phyloP scores from a whole-genome alignment of 192 early-diverging fungal species.

The Mortierella antarctica region DNA sequence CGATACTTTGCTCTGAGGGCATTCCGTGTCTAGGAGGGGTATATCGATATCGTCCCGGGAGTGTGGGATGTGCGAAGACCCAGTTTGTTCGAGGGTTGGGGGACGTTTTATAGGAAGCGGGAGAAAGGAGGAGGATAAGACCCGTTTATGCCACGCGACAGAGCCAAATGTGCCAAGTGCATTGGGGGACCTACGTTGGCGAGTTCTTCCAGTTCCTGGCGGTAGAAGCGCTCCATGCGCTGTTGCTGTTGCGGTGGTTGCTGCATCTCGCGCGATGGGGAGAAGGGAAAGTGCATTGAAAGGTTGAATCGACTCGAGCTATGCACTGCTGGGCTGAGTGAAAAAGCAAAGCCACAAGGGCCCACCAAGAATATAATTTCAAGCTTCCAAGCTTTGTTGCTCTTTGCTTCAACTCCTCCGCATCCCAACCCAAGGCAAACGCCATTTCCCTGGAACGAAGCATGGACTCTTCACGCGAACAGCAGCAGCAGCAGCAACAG shows the following conservation, averaged over 20 bases:
- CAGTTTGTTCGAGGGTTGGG: too few species aligned
- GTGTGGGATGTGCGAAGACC: not conserved
- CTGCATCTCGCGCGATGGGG: conserved; percentile 3
- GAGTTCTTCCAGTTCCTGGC: conserved; percentile 37
- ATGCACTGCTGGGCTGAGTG: not conserved
- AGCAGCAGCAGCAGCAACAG: conserved; percentile 30
- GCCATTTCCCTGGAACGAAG: too few species aligned
- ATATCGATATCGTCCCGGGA: too few species aligned
- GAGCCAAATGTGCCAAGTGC: not conserved
- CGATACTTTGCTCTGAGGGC: conserved; percentile 36
- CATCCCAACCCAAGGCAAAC: conserved; percentile 17
- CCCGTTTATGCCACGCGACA: too few species aligned
- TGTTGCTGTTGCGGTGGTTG: conserved; percentile 23
- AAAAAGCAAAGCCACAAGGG: not conserved
- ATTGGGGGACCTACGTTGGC: conserved; percentile 29
- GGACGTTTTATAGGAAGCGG: not conserved
- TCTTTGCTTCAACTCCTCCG: not conserved
- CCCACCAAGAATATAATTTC: too few species aligned
- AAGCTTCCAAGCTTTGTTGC: too few species aligned
- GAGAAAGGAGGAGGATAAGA: not conserved
- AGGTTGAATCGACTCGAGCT: not conserved
- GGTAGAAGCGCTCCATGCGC: conserved; percentile 41
- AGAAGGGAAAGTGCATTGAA: not conserved
- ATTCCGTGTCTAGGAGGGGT: conserved; percentile 25
- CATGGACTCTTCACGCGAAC: conserved; percentile 22